Evolutionary conservation across 768 basidiomycete species (phyloP), one percentile per base, ranked within the genome.

Genomic region (Phanerodontia chrysosporium): DNA sequence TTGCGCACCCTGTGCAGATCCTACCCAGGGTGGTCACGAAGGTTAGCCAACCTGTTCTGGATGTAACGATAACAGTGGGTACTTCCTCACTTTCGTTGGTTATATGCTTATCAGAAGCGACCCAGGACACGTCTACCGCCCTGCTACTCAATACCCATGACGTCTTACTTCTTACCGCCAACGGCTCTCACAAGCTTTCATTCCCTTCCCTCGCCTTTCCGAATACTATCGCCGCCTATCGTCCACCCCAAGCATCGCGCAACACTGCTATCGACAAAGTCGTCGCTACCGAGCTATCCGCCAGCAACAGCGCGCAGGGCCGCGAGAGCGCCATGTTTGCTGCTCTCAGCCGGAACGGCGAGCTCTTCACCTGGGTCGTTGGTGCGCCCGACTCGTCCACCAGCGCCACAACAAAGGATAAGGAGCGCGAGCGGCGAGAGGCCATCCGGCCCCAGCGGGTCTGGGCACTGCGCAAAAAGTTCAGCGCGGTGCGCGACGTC

Each of bases 401-500:
- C 18, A 64, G 67, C 21, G 14, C 51, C 22, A 30, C 7, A 22
- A 5, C 57, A 3, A 27, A 24, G 12, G 25, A 51, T 7, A 22
- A 21, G n/a, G 49, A 49, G 60, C 70, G 71, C 75, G 72, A 62
- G 74, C 28, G 63, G 2, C 60, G 73, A 18, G 73, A 66, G 24
- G 66, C 63, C 54, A 81, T 90, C 58, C 89, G 89, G 65, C 94
- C 96, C 0, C 92, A 95, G 70, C 84, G 92, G 25, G 85, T 92
- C 7, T 98, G 95, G 96, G 89, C 92, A 0, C 74, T 96, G 52
- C 77, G 90, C 61, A 92, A 90, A 70, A 86, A 90, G 62, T 92
- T 91, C 66, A 92, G 90, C 60, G 86, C 90, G 14, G 92, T 93
- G 32, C 32, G 52, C 32, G 96, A 98, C 65, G 89, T 96, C 9